Percentiles rank a stretch among this genome's conserved stretches.
Conservation (phyloP, 2,329 filamentous ascomycete species). For the Dactylonectria macrodidyma region DNA sequence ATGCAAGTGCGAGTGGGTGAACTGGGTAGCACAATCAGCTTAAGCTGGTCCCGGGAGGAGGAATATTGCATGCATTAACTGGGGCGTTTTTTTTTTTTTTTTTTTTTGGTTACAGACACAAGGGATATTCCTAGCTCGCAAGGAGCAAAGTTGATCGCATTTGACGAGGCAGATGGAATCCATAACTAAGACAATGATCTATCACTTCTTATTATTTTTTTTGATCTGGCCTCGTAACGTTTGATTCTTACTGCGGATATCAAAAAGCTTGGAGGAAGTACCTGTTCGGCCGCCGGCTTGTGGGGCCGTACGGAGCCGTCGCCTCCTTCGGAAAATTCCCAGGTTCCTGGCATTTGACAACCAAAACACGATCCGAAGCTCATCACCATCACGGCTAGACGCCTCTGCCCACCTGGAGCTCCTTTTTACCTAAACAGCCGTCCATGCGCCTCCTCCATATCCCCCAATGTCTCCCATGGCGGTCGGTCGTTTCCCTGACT, state of each 20-base stretch:
- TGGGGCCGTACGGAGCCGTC: slow-evolving; percentile 36
- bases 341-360: background rate
- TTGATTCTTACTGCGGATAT: background rate
- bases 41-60: background rate
- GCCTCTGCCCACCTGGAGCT: background rate
- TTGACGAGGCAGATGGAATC: slow-evolving; percentile 12
- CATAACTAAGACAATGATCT: background rate
- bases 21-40: slow-evolving; percentile 56
- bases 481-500: background rate
- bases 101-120: slow-evolving; percentile 1
- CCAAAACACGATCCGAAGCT: background rate
- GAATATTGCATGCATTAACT: slow-evolving; percentile 10
- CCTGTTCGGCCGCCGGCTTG: slow-evolving; percentile 22
- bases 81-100: slow-evolving; percentile 7
- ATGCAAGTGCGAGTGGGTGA: slow-evolving; percentile 74
- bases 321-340: slow-evolving; percentile 17
- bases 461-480: slow-evolving; percentile 20
- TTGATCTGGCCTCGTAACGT: background rate
- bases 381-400: slow-evolving; percentile 2
- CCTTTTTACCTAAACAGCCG: background rate
- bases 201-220: background rate
- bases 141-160: slow-evolving; percentile 26
- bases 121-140: slow-evolving; percentile 15
- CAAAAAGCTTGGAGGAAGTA: background rate
- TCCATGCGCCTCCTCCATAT: slow-evolving; percentile 34